phyloP scores from a whole-genome alignment of 116 monocot genomes.

The Posidonia oceanica region DNA sequence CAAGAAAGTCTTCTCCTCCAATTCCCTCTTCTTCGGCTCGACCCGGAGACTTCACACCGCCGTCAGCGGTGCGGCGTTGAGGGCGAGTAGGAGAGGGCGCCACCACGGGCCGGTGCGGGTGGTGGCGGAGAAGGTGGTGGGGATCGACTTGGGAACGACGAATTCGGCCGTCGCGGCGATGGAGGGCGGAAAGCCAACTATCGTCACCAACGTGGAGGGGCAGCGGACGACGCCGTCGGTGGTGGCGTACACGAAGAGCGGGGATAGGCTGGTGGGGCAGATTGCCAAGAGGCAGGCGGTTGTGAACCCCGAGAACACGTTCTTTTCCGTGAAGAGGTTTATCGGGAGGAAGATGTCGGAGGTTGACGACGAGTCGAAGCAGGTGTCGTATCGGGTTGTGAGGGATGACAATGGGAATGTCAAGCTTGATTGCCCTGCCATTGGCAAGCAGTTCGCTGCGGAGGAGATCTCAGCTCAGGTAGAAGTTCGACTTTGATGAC shows the following conservation, averaged over 20 bases:
- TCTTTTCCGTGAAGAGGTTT: constrained; percentile 32
- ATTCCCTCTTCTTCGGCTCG: constrained; percentile 12
- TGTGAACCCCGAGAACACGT: constrained; percentile 23
- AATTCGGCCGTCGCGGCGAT: constrained; percentile 53
- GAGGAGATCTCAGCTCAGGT: no score
- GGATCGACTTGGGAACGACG: constrained; percentile 51
- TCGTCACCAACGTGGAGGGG: constrained; percentile 45
- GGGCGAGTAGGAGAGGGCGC: background rate
- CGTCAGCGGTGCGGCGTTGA: no score
- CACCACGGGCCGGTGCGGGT: background rate
- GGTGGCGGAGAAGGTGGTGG: constrained; percentile 36
- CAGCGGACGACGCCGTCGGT: constrained; percentile 46
- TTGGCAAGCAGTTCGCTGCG: no score
- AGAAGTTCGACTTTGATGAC: no score
- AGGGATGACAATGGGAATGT: no score
- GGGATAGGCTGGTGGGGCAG: constrained; percentile 47
- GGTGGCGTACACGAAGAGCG: constrained; percentile 49
- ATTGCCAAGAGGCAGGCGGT: constrained; percentile 55
- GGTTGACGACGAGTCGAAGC: constrained; percentile 36
- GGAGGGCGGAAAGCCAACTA: constrained; percentile 47
- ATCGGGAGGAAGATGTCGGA: constrained; percentile 51
- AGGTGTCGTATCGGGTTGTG: constrained; percentile 37
- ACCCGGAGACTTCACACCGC: background rate
- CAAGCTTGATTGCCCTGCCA: no score
- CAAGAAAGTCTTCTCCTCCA: background rate